Evolutionary conservation across 2,329 filamentous ascomycete species (phyloP), one percentile per base, ranked within the genome.

Genomic region (Graphilbum sp.): DNA sequence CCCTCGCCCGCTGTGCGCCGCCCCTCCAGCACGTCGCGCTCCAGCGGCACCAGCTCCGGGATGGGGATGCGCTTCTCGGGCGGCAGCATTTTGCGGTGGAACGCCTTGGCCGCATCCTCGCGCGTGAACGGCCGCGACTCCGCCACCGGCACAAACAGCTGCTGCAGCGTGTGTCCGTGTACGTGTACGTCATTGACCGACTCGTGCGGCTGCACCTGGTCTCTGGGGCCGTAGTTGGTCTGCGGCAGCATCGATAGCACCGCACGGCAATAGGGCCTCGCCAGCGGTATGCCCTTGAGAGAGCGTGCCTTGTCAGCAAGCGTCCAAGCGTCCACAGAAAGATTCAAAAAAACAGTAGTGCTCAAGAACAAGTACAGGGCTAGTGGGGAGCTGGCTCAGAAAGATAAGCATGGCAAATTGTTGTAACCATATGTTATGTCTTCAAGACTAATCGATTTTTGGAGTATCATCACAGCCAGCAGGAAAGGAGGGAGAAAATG

Each of bases 381-480:
- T n/a, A n/a, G n/a, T n/a, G n/a, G n/a, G 31, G 20, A 40, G 47
- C 42, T 44, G 72, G 72, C 67, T 74, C 68, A 71, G 67, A 78
- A 77, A 73, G 69, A 69, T 72, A 72, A 64, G 64, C 45, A 47
- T 47, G 42, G 37, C 40, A 44, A 37, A 43, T 12, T 35, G 72
- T 69, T 79, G 67, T 88, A 88, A 95, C 83, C 84, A 90, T 77
- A 67, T 75, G 39, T 42, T 64, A 59, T 76, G 87, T 96, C 87
- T 94, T 95, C 69, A 92, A 94, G 88, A 96, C 88, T 95, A 94
- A 96, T 95, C 88, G 88, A 80, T 72, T 75, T 77, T 74, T 71
- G 69, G 73, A 61, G 56, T 54, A 56, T 72, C 70, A 75, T 75
- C 70, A 74, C 58, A 29, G 15, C 23, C 25, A 19, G 13, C 13